Percentiles rank a stretch among this genome's conserved stretches.
These are phyloP conservation scores for Patellifolia procumbens DNA, from an alignment of 179 eudicot species.

Conservation along the genomic window DNA sequence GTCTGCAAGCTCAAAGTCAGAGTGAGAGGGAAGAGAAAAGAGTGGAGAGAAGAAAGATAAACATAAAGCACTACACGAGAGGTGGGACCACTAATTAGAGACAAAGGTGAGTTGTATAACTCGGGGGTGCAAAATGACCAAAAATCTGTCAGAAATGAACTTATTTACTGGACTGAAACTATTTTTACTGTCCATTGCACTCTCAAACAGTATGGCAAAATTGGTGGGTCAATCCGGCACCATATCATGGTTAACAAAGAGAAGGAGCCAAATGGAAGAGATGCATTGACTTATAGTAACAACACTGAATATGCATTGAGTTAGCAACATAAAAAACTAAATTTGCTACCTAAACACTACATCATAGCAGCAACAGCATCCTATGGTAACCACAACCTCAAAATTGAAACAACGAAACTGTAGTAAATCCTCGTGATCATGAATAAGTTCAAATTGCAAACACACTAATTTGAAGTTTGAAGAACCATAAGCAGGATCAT, in stretches of 20 bases:
- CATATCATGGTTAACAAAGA: background rate
- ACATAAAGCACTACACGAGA: too few species aligned
- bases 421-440: background rate
- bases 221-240: background rate
- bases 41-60: too few species aligned
- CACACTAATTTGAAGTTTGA: background rate
- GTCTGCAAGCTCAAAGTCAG: too few species aligned
- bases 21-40: too few species aligned
- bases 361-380: background rate
- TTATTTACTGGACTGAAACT: too few species aligned
- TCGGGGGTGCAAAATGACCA: too few species aligned
- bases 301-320: background rate
- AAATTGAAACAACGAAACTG: background rate
- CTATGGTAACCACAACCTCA: too few species aligned
- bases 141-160: too few species aligned
- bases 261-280: background rate
- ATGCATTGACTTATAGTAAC: background rate
- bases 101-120: too few species aligned
- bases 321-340: background rate
- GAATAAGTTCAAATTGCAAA: background rate
- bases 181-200: too few species aligned
- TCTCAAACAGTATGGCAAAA: background rate
- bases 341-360: too few species aligned
- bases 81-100: too few species aligned
- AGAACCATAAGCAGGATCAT: conserved; percentile 1